A percentile compares a stretch with the other conserved stretches of the same genome.
phyloP scores from a whole-genome alignment of 2,329 filamentous ascomycete species.

The Colletotrichum sidae region DNA sequence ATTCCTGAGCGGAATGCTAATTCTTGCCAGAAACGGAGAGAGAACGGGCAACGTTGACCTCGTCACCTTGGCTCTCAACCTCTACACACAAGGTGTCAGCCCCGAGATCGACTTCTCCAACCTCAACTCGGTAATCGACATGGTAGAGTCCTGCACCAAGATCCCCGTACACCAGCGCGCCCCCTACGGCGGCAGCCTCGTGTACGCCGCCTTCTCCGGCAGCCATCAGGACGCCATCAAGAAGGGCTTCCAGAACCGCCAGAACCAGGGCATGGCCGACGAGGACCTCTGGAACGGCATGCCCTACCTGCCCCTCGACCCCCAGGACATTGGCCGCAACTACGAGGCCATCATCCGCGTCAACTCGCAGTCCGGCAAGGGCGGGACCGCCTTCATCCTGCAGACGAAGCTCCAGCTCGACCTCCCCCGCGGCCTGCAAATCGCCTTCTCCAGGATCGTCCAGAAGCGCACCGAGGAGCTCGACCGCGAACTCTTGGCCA shows the following conservation, averaged over 20 bases:
- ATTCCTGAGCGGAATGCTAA: conserved; percentile 1
- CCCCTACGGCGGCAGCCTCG: conserved; percentile 90
- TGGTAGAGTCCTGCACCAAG: conserved; percentile 93
- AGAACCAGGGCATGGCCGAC: conserved; percentile 66
- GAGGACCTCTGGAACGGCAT: conserved; percentile 76
- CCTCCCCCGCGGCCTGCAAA: conserved; percentile 89
- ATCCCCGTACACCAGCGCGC: conserved; percentile 91
- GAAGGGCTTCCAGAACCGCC: conserved; percentile 83
- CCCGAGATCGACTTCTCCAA: conserved; percentile 93
- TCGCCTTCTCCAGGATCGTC: conserved; percentile 90
- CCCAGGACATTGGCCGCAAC: conserved; percentile 92
- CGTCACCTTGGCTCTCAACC: conserved; percentile 90
- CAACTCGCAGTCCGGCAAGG: conserved; percentile 96
- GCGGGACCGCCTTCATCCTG: conserved; percentile 92
- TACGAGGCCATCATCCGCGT: conserved; percentile 98
- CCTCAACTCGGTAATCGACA: conserved; percentile 84
- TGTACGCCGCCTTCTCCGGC: conserved; percentile 92
- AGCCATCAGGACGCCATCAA: conserved; percentile 97
- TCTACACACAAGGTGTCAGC: conserved; percentile 92
- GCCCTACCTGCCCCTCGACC: conserved; percentile 93
- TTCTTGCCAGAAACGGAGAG: conserved; percentile 77
- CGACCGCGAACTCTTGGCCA: conserved; percentile 84
- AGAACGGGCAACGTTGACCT: conserved; percentile 95
- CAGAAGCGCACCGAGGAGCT: conserved; percentile 84
- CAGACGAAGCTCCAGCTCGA: conserved; percentile 87